These are phyloP conservation scores for Diutina siamensis DNA, from an alignment of 1,139 yeast species.

Conservation along the genomic window DNA sequence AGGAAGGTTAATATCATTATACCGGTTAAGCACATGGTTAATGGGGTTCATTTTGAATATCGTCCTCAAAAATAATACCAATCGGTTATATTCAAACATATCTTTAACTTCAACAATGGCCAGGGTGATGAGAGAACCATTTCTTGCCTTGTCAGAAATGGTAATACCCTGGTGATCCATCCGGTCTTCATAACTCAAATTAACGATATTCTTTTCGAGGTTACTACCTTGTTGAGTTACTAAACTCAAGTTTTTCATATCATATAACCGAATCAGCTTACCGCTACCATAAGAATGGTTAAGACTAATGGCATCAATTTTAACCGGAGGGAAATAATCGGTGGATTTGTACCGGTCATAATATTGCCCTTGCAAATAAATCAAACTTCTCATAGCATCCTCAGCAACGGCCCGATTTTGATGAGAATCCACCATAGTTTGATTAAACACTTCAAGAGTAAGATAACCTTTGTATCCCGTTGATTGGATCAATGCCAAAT, in stretches of 20 bases:
- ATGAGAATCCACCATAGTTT: constrained; percentile 6
- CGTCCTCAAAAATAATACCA: constrained; percentile 5
- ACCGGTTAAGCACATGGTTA: background rate
- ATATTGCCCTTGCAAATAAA: constrained; percentile 6
- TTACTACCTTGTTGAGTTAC: background rate
- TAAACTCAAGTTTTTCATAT: background rate
- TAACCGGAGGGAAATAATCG: background rate
- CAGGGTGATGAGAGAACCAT: background rate
- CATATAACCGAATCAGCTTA: constrained; percentile 1
- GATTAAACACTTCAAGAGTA: constrained; percentile 8
- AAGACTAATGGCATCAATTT: background rate
- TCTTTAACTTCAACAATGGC: constrained; percentile 4
- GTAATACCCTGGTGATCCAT: constrained; percentile 3
- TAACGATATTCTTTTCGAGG: background rate
- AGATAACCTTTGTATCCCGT: constrained; percentile 7
- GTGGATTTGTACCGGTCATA: background rate
- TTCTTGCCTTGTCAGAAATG: background rate
- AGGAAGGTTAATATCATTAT: constrained; percentile 1
- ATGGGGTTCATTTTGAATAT: constrained; percentile 5
- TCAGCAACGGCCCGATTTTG: constrained; percentile 7
- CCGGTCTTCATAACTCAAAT: constrained; percentile 1
- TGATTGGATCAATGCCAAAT: background rate
- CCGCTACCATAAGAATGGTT: background rate
- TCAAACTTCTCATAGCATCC: constrained; percentile 7
- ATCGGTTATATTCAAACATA: constrained; percentile 6